These are phyloP conservation scores for Cryphonectria japonica DNA, from an alignment of 2,329 filamentous ascomycete species.

Conservation along the genomic window DNA sequence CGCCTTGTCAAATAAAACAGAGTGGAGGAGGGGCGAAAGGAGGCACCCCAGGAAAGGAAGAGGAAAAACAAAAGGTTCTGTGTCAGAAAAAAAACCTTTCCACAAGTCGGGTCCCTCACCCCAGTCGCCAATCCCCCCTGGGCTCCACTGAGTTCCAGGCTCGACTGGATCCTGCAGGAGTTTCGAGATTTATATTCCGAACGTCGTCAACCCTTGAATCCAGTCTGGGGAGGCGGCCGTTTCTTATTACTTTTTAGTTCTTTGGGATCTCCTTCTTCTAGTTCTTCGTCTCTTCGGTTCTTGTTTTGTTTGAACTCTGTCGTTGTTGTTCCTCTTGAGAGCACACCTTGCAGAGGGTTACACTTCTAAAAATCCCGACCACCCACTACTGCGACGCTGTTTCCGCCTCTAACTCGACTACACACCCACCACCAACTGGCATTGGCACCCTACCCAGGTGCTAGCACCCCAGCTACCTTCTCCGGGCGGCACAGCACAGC, in stretches of 20 bases:
- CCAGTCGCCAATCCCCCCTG: neutral
- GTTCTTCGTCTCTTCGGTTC: neutral
- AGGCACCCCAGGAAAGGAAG: neutral
- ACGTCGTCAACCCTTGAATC: neutral
- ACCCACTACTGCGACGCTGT: neutral
- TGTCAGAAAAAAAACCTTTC: conserved; percentile 1
- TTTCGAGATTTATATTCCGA: conserved; percentile 5
- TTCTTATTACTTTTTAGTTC: neutral
- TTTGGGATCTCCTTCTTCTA: neutral
- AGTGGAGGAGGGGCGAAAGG: neutral
- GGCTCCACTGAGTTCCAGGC: neutral
- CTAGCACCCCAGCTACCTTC: neutral
- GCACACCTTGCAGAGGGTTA: neutral
- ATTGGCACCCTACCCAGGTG: neutral
- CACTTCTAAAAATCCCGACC: neutral
- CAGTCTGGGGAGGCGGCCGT: neutral
- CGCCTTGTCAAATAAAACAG: neutral
- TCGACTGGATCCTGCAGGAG: conserved; percentile 1
- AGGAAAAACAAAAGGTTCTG: conserved; percentile 9
- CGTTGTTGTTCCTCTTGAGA: neutral
- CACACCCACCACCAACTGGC: neutral
- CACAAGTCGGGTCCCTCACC: neutral
- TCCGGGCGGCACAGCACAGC: neutral
- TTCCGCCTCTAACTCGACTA: neutral
- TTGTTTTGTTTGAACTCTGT: neutral